Evolutionary conservation across 495 filamentous ascomycete species (phyloP).

Genomic region (Annulohypoxylon stygium): DNA sequence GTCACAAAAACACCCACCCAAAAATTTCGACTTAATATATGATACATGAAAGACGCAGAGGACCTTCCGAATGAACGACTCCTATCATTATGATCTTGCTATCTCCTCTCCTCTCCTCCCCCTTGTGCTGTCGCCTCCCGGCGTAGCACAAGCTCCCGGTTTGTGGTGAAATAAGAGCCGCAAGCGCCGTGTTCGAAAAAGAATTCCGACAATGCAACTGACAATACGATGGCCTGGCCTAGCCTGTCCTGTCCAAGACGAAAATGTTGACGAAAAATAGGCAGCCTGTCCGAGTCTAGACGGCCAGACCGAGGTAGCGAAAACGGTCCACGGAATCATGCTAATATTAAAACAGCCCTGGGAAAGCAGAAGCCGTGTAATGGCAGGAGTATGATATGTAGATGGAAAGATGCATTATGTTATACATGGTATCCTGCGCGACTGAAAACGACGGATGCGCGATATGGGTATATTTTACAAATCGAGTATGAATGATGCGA

Average conservation of each 20-base stretch:
- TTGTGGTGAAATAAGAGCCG: slow-evolving; percentile 43
- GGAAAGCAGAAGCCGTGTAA: slow-evolving; percentile 36
- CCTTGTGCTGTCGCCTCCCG: slow-evolving; percentile 48
- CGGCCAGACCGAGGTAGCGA: slow-evolving; percentile 4
- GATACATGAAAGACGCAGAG: slow-evolving; percentile 46
- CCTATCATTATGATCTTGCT: slow-evolving; percentile 40
- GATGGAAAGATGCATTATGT: slow-evolving; percentile 53
- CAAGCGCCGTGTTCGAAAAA: slow-evolving; percentile 36
- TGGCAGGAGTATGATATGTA: slow-evolving; percentile 40
- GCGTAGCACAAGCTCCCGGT: slow-evolving; percentile 40
- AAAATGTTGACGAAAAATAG: slow-evolving; percentile 22
- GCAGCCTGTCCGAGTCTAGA: slow-evolving; percentile 5
- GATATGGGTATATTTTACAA: slow-evolving; percentile 48
- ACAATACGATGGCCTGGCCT: slow-evolving; percentile 24
- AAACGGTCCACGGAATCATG: slow-evolving; percentile 29
- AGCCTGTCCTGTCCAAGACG: slow-evolving; percentile 10
- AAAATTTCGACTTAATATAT: slow-evolving; percentile 41
- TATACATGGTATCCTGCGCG: slow-evolving; percentile 55
- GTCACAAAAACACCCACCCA: slow-evolving; percentile 30
- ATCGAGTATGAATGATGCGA: slow-evolving; percentile 40
- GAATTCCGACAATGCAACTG: slow-evolving; percentile 33
- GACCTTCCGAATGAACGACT: slow-evolving; percentile 37
- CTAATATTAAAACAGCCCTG: slow-evolving; percentile 36
- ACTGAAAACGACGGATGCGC: slow-evolving; percentile 45
- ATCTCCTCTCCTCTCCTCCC: slow-evolving; percentile 33